Conservation (phyloP, 2,329 filamentous ascomycete genomes). For the Alternaria atra region DNA sequence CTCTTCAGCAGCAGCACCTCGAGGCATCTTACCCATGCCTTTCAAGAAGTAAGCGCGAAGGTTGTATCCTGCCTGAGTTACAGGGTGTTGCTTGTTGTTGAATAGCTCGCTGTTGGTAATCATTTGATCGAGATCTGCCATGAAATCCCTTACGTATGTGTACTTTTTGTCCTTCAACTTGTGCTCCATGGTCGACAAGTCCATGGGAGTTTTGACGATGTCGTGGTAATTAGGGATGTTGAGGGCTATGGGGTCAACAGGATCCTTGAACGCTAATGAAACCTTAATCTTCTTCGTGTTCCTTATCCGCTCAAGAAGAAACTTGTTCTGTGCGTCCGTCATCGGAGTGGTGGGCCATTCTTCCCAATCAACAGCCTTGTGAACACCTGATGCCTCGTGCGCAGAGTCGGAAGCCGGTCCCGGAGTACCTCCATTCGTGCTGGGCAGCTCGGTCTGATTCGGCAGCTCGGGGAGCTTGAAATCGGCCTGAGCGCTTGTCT, state of each 20-base stretch:
- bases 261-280: constrained; percentile 76
- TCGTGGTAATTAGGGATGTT: constrained; percentile 77
- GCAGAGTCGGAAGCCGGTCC: constrained; percentile 38
- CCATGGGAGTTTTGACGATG: constrained; percentile 80
- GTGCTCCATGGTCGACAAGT: constrained; percentile 81
- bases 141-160: constrained; percentile 73
- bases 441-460: constrained; percentile 40
- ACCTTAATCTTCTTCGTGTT: constrained; percentile 87
- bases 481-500: constrained; percentile 42
- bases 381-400: constrained; percentile 42
- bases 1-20: constrained; percentile 63
- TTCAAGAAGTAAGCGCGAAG: constrained; percentile 68
- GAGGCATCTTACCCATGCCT: constrained; percentile 68
- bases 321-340: constrained; percentile 67
- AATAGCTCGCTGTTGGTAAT: constrained; percentile 81
- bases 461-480: constrained; percentile 58
- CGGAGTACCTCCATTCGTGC: constrained; percentile 31
- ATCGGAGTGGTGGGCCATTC: constrained; percentile 45
- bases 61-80: constrained; percentile 73
- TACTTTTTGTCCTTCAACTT: constrained; percentile 79
- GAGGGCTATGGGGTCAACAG: constrained; percentile 80
- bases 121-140: constrained; percentile 78
- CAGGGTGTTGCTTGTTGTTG: constrained; percentile 80
- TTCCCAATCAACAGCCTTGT: constrained; percentile 46
- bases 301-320: constrained; percentile 71